Evolutionary conservation across 306 rosid genomes (phyloP).

Genomic region (Prinsepia uniflora): DNA sequence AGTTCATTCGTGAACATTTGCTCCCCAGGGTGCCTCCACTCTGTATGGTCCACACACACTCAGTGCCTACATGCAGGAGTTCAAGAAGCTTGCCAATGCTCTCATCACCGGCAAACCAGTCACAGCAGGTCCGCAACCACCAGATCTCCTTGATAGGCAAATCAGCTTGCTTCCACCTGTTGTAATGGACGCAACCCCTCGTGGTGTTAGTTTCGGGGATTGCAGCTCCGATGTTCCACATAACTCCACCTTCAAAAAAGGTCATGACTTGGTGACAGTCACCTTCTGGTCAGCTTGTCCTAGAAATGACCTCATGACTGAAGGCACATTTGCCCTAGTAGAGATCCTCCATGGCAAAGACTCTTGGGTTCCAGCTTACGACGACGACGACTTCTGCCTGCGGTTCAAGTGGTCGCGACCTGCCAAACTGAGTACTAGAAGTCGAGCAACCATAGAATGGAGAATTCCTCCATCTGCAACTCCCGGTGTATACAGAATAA

Average conservation of each 20-base stretch:
- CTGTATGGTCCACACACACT: constrained; percentile 86
- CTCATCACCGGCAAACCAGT: constrained; percentile 36
- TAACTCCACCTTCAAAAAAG: constrained; percentile 65
- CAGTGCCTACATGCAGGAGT: constrained; percentile 85
- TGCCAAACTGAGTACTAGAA: constrained; percentile 47
- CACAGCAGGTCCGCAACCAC: constrained; percentile 74
- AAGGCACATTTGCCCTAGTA: constrained; percentile 84
- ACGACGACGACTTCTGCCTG: constrained; percentile 86
- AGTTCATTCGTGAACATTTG: constrained; percentile 4
- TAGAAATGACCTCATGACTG: constrained; percentile 87
- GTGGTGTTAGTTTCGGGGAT: constrained; percentile 64
- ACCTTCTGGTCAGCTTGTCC: constrained; percentile 91
- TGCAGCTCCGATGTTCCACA: constrained; percentile 52
- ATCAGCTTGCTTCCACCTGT: constrained; percentile 79
- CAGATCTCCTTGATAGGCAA: constrained; percentile 67
- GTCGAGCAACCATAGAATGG: constrained; percentile 86
- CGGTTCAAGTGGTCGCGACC: constrained; percentile 88
- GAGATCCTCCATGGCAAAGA: constrained; percentile 57
- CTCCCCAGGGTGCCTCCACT: constrained; percentile 79
- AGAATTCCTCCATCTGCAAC: constrained; percentile 54
- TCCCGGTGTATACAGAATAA: constrained; percentile 69
- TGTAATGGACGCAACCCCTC: constrained; percentile 65
- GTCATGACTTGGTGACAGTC: constrained; percentile 47
- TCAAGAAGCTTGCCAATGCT: constrained; percentile 72
- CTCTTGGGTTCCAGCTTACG: constrained; percentile 76